These are phyloP conservation scores for Pythium utonaiense DNA, from an alignment of 352 stramenopile genomes.

Conservation along the genomic window DNA sequence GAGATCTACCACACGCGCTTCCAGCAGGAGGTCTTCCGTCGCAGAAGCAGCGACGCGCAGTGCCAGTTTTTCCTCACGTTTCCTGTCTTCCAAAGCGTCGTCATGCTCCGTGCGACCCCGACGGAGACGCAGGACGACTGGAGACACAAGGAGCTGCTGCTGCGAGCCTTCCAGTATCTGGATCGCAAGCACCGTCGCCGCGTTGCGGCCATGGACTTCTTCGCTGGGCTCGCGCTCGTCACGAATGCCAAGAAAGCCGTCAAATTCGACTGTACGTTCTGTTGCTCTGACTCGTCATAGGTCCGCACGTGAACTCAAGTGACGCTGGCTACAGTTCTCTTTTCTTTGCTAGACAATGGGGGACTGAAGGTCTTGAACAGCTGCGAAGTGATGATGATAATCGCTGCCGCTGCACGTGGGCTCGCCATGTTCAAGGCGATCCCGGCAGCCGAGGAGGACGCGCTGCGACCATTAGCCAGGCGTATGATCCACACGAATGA, in stretches of 20 bases:
- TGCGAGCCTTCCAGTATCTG: slow-evolving; percentile 42
- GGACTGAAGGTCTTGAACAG: slow-evolving; percentile 51
- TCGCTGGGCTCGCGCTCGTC: slow-evolving; percentile 51
- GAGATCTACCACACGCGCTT: slow-evolving; percentile 56
- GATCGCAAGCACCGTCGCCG: slow-evolving; percentile 22
- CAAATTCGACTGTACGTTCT: slow-evolving; percentile 59
- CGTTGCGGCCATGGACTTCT: slow-evolving; percentile 56
- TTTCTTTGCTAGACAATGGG: slow-evolving; percentile 61
- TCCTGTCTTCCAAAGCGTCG: slow-evolving; percentile 41
- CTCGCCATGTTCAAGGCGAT: slow-evolving; percentile 52
- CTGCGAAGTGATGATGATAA: slow-evolving; percentile 58
- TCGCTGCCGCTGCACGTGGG: slow-evolving; percentile 39
- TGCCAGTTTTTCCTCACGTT: slow-evolving; percentile 57
- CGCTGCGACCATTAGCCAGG: slow-evolving; percentile 31
- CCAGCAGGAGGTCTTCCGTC: slow-evolving; percentile 50
- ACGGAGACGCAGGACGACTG: slow-evolving; percentile 4
- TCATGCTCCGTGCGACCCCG: slow-evolving; percentile 4
- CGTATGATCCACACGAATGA: no score
- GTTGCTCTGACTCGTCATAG: background rate
- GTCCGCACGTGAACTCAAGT: background rate
- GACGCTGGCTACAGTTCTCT: slow-evolving; percentile 35
- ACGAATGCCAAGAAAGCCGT: slow-evolving; percentile 58
- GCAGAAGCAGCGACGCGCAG: slow-evolving; percentile 24
- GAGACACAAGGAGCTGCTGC: slow-evolving; percentile 36
- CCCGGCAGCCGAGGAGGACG: slow-evolving; percentile 18